Evolutionary conservation across 768 basidiomycete species (phyloP), one percentile per base, ranked within the genome.

Genomic region (Podaxis sp.): DNA sequence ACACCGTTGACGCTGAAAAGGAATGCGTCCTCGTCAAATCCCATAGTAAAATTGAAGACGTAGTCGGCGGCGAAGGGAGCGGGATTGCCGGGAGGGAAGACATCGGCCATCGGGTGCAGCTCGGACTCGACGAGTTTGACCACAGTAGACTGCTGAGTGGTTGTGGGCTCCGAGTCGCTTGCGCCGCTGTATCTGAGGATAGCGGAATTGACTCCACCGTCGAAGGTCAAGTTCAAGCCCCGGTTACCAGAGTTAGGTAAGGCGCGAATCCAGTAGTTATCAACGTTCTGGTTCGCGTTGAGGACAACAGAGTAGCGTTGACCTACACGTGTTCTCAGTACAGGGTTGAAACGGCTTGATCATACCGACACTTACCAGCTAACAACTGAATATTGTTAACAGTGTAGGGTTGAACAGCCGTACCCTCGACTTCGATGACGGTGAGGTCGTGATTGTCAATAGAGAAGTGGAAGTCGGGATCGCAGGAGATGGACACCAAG

Each of bases 241-340:
- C 44, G 19, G 15, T 46, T 46, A 8, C 44, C 63, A 12, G 64
- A 53, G 24, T 49, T 61, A 6, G 69, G 70, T 15, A 68, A 63
- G 2, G 70, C 70, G 19, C 68, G 59, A 40, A 74, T 71, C 67
- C 72, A 76, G 63, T 79, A 78, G 67, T 77, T 76, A 46, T 61
- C 71, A 6, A 74, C 61, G 19, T 62, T 49, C 51, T 76, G 72
- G 52, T 75, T 66, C 17, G 76, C 69, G 36, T 55, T 68, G 2
- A 80, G 64, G 9, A 81, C 71, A n/a, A 80, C 67, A 12, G 80
- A 81, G 57, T 80, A 81, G 6, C 80, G 75, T 61, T 80, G 79
- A n/a, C 72, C 79, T 64, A 73, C 4, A 11, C 7, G n/a, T 11
- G 17, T 36, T n/a, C 11, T 54, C 17, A 54, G 19, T 19, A 2